Percentiles rank a stretch among this genome's conserved stretches.
These are phyloP conservation scores for Fusarium compactum DNA, from an alignment of 2,329 filamentous ascomycete genomes.

Conservation along the genomic window DNA sequence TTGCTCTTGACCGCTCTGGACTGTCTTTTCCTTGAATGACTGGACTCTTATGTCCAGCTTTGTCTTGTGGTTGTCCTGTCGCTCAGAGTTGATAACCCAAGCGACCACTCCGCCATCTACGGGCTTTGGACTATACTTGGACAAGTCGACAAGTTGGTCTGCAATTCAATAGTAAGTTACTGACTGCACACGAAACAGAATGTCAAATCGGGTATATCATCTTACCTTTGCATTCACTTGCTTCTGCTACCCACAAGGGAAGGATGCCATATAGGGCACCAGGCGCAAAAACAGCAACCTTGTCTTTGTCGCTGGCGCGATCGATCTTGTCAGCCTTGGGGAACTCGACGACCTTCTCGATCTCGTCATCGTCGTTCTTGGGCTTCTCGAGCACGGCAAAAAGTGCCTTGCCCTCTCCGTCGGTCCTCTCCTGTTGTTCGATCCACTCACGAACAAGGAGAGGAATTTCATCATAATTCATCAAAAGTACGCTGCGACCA, in stretches of 20 bases:
- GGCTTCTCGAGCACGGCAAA: conserved; percentile 58
- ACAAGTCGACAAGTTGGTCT: conserved; percentile 48
- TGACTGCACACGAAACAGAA: neutral
- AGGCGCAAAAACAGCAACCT: conserved; percentile 64
- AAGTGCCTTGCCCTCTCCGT: conserved; percentile 53
- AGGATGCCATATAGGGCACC: conserved; percentile 63
- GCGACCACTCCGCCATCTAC: conserved; percentile 46
- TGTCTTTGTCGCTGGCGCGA: conserved; percentile 50
- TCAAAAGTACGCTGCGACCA: conserved; percentile 61
- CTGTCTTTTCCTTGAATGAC: conserved; percentile 48
- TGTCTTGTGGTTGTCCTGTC: conserved; percentile 48
- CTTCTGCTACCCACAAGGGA: conserved; percentile 62
- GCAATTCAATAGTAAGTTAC: conserved; percentile 9
- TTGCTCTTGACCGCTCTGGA: conserved; percentile 17
- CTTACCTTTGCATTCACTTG: conserved; percentile 58
- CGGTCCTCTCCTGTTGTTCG: conserved; percentile 55
- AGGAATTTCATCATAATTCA: conserved; percentile 60
- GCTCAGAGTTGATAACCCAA: conserved; percentile 50
- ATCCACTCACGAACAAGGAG: conserved; percentile 61
- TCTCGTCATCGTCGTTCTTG: conserved; percentile 53
- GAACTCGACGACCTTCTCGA: conserved; percentile 54
- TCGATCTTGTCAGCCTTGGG: conserved; percentile 45
- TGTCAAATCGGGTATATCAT: conserved; percentile 30
- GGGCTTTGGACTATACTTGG: conserved; percentile 46
- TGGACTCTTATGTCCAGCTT: conserved; percentile 54